These are phyloP conservation scores for Heliocybe sulcata DNA, from an alignment of 1,284 basidiomycete species.

Conservation along the genomic window DNA sequence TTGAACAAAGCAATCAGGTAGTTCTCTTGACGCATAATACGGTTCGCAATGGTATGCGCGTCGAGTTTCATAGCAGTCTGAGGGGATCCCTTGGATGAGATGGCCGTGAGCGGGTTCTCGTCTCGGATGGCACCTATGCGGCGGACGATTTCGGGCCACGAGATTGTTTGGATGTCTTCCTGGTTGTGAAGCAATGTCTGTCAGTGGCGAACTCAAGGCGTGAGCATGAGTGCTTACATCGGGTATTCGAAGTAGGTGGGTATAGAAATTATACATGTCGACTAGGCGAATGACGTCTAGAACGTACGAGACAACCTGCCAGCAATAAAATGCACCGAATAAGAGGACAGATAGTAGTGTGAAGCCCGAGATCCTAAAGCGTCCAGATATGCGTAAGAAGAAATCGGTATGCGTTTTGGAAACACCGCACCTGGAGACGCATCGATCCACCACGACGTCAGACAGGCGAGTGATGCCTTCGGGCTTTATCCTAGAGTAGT, in stretches of 20 bases:
- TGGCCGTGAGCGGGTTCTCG: slow-evolving; percentile 80
- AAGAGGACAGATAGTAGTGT: slow-evolving; percentile 77
- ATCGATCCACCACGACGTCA: slow-evolving; percentile 75
- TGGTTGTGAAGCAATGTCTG: slow-evolving; percentile 22
- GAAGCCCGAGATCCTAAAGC: slow-evolving; percentile 70
- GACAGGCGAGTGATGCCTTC: slow-evolving; percentile 60
- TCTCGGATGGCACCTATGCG: slow-evolving; percentile 86
- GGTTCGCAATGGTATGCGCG: slow-evolving; percentile 94
- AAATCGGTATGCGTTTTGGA: slow-evolving; percentile 5
- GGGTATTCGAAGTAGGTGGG: slow-evolving; percentile 67
- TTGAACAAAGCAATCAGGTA: slow-evolving; percentile 98
- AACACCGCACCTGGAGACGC: slow-evolving; percentile 64
- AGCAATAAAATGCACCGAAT: slow-evolving; percentile 77
- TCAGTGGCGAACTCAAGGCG: not conserved
- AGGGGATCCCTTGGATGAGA: slow-evolving; percentile 58
- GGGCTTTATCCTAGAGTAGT: slow-evolving; percentile 75
- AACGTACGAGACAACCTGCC: slow-evolving; percentile 62
- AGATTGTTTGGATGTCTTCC: slow-evolving; percentile 96
- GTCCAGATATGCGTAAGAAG: slow-evolving; percentile 9
- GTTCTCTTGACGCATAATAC: slow-evolving; percentile 97
- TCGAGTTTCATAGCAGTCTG: slow-evolving; percentile 74
- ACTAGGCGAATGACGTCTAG: slow-evolving; percentile 67
- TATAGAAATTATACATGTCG: slow-evolving; percentile 93
- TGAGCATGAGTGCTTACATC: slow-evolving; percentile 58
- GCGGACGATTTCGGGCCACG: slow-evolving; percentile 92